Conservation (phyloP, 2,329 filamentous ascomycete genomes). For the Diaporthe aspalathi region DNA sequence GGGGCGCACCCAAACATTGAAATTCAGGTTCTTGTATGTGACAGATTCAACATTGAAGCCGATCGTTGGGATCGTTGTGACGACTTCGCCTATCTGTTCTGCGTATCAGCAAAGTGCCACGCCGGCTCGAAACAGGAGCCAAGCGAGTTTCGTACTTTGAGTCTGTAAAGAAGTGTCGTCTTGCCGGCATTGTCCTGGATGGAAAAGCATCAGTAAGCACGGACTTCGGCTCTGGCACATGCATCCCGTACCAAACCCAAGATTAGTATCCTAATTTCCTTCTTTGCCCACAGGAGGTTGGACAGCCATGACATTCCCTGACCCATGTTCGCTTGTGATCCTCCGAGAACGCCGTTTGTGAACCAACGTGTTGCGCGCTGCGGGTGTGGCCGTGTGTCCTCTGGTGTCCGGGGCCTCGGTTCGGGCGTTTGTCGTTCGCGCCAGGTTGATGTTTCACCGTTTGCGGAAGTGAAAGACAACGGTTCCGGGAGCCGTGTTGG, state of each 20-base stretch:
- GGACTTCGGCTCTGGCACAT: slow-evolving; percentile 32
- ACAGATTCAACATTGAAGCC: slow-evolving; percentile 99
- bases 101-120: slow-evolving; percentile 35
- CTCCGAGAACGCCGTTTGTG: slow-evolving; percentile 26
- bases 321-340: slow-evolving; percentile 63
- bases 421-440: slow-evolving; percentile 28
- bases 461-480: slow-evolving; percentile 23
- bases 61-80: slow-evolving; percentile 98
- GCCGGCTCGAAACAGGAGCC: neutral
- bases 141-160: slow-evolving; percentile 75
- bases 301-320: slow-evolving; percentile 77
- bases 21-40: slow-evolving; percentile 97
- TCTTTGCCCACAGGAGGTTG: slow-evolving; percentile 86
- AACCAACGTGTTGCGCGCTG: slow-evolving; percentile 12
- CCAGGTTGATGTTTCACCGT: slow-evolving; percentile 29
- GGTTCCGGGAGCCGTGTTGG: neutral
- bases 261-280: slow-evolving; percentile 97
- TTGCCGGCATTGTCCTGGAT: slow-evolving; percentile 95
- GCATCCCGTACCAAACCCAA: slow-evolving; percentile 78
- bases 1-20: slow-evolving; percentile 91
- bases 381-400: slow-evolving; percentile 15
- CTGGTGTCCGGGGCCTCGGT: slow-evolving; percentile 15
- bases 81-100: slow-evolving; percentile 91
- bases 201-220: slow-evolving; percentile 37
- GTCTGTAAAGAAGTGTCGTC: slow-evolving; percentile 93